These are phyloP conservation scores for Calvatia gigantea DNA, from an alignment of 768 basidiomycete genomes.

Conservation along the genomic window DNA sequence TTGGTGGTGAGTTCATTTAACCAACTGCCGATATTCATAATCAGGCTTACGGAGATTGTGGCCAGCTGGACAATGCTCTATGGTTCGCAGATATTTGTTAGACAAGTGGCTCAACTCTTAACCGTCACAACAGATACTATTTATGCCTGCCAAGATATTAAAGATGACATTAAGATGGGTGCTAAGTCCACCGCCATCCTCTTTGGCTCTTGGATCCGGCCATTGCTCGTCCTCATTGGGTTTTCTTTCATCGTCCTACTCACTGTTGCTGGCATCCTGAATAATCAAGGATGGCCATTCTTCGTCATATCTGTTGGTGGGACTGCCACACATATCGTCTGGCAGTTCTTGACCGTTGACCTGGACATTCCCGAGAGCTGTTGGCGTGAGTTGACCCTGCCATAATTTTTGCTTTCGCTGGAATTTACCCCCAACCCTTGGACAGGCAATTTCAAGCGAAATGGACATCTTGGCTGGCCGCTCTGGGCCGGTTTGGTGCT, in stretches of 20 bases:
- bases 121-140: conserved; percentile 45
- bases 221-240: conserved; percentile 52
- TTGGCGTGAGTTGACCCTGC: conserved; percentile 31
- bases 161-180: conserved; percentile 70
- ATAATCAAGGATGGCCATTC: conserved; percentile 47
- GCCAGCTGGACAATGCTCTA: conserved; percentile 48
- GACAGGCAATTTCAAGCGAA: conserved; percentile 43
- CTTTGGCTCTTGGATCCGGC: conserved; percentile 57
- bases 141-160: conserved; percentile 77
- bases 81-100: conserved; percentile 22
- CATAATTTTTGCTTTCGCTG: neutral
- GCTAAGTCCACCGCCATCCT: conserved; percentile 75
- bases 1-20: conserved; percentile 37
- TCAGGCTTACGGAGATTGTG: neutral
- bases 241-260: conserved; percentile 49
- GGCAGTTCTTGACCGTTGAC: conserved; percentile 45
- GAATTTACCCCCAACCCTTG: neutral
- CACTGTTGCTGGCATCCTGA: conserved; percentile 47
- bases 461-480: conserved; percentile 44
- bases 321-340: conserved; percentile 37
- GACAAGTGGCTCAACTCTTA: neutral
- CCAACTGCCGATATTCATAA: neutral
- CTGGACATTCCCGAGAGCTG: conserved; percentile 42
- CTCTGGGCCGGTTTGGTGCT: conserved; percentile 41
- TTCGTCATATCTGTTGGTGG: conserved; percentile 45